phyloP scores from a whole-genome alignment of 768 basidiomycete genomes.

The Xanthoconium purpureum region DNA sequence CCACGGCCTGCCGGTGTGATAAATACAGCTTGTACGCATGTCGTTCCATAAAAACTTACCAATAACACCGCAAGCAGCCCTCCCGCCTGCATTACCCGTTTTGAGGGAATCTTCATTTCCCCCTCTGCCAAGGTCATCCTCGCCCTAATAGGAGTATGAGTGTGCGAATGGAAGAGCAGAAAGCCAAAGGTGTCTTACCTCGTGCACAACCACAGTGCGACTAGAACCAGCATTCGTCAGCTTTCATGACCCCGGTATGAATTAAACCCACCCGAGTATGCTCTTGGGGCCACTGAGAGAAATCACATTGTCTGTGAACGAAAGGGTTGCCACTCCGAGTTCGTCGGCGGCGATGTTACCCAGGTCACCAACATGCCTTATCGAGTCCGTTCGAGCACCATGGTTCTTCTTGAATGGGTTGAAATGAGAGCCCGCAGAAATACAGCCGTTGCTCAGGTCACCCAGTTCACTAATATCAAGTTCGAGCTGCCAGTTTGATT shows the following conservation, averaged over 20 bases:
- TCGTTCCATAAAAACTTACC: constrained; percentile 37
- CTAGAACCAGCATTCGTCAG: constrained; percentile 31
- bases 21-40: not conserved
- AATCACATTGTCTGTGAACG: constrained; percentile 56
- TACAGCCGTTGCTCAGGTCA: constrained; percentile 63
- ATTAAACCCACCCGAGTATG: constrained; percentile 59
- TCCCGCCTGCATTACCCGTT: constrained; percentile 75
- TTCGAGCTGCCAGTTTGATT: constrained; percentile 18
- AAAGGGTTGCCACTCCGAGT: constrained; percentile 54
- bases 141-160: constrained; percentile 43
- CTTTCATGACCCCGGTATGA: not conserved
- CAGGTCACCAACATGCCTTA: constrained; percentile 71
- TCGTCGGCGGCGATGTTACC: constrained; percentile 70
- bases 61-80: constrained; percentile 82
- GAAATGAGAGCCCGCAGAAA: constrained; percentile 72
- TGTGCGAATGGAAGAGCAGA: constrained; percentile 6
- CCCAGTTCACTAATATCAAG: constrained; percentile 39
- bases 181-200: constrained; percentile 35
- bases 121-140: constrained; percentile 77
- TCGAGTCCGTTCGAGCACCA: constrained; percentile 53
- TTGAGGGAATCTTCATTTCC: constrained; percentile 64
- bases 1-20: constrained; percentile 14
- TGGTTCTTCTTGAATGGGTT: constrained; percentile 68
- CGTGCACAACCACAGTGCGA: constrained; percentile 74
- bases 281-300: constrained; percentile 65